Percentiles rank a stretch among this genome's conserved stretches.
Conservation (phyloP, 129 eudicot genomes). For the Flaveria linearis region DNA sequence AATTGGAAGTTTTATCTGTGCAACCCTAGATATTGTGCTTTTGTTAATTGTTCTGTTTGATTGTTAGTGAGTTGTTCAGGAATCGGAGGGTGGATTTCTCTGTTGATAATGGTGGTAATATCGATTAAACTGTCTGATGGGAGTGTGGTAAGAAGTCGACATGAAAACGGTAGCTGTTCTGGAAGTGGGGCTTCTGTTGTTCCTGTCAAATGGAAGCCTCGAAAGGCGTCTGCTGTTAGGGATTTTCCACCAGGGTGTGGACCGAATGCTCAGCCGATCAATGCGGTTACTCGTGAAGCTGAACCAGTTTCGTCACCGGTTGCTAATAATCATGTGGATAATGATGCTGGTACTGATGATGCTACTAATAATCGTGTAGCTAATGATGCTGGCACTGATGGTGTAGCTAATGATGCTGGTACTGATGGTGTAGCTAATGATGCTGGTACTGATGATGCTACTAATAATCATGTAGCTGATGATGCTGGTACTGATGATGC, state of each 20-base stretch:
- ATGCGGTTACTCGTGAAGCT: not conserved
- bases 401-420: not conserved
- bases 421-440: not conserved
- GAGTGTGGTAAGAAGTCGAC: slow-evolving; percentile 32
- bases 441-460: no score
- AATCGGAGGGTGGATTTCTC: slow-evolving; percentile 15
- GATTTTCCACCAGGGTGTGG: slow-evolving; percentile 75
- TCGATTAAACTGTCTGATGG: slow-evolving; percentile 36
- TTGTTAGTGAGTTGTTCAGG: slow-evolving; percentile 21
- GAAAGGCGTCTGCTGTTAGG: slow-evolving; percentile 61
- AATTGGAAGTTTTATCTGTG: not conserved
- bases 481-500: not conserved
- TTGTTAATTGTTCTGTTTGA: slow-evolving; percentile 7
- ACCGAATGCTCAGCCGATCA: slow-evolving; percentile 10
- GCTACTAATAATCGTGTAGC: not conserved
- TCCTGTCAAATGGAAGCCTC: slow-evolving; percentile 51
- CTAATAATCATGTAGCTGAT: not conserved
- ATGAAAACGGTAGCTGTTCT: slow-evolving; percentile 43
- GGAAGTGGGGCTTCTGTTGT: slow-evolving; percentile 19
- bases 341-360: no score
- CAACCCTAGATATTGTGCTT: slow-evolving; percentile 16
- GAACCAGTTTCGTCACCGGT: not conserved
- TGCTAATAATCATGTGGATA: no score
- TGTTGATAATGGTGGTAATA: slow-evolving; percentile 40
- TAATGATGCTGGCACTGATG: not conserved